Evolutionary conservation across 202 grass and related monocot species (phyloP).

Genomic region (Schoenoplectus tabernaemontani): DNA sequence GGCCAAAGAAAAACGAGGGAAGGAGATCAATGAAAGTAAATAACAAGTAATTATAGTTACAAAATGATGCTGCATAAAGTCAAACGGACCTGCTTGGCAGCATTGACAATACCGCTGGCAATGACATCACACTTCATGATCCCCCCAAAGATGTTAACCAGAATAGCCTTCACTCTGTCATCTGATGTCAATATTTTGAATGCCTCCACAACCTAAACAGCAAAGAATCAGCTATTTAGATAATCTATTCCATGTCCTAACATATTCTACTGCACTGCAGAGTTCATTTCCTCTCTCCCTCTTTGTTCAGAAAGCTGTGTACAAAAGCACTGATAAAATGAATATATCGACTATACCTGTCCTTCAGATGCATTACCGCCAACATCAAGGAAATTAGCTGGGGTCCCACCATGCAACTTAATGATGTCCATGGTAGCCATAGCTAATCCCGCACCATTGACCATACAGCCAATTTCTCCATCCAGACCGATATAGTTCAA

Average conservation of each 20-base stretch:
- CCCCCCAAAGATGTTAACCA: slow-evolving; percentile 99
- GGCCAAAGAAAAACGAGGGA: neutral
- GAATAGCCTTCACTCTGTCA: slow-evolving; percentile 98
- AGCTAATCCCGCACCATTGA: slow-evolving; percentile 95
- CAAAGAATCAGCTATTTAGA: slow-evolving; percentile 17
- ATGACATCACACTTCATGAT: slow-evolving; percentile 99
- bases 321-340: neutral
- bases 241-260: neutral
- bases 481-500: slow-evolving; percentile 99
- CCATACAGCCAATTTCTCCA: slow-evolving; percentile 99
- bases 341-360: slow-evolving; percentile 47
- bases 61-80: neutral
- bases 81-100: slow-evolving; percentile 64
- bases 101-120: slow-evolving; percentile 97
- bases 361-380: slow-evolving; percentile 94
- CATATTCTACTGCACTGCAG: slow-evolving; percentile 2
- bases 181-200: slow-evolving; percentile 99
- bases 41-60: neutral
- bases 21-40: neutral
- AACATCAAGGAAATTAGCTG: slow-evolving; percentile 99
- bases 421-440: slow-evolving; percentile 99
- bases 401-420: slow-evolving; percentile 94
- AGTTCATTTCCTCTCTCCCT: neutral
- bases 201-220: slow-evolving; percentile 87
- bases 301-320: neutral